These are phyloP conservation scores for Colletotrichum sp. DNA, from an alignment of 2,329 filamentous ascomycete genomes.

Conservation along the genomic window DNA sequence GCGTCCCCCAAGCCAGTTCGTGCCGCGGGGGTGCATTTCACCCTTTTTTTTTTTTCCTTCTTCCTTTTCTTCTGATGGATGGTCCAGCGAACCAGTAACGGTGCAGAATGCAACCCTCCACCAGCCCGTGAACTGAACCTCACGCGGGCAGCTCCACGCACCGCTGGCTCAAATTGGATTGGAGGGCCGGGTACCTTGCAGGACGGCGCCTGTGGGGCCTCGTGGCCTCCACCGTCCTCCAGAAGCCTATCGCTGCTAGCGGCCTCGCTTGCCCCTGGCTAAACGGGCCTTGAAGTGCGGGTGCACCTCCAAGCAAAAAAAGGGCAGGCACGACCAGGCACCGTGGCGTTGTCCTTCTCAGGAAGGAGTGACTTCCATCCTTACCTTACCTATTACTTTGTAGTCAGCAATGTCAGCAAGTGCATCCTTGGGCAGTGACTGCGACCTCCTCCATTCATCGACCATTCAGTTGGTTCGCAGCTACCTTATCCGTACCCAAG, in stretches of 20 bases:
- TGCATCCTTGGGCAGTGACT: background rate
- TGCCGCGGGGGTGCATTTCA: background rate
- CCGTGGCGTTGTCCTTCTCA: background rate
- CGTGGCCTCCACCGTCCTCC: conserved; percentile 7
- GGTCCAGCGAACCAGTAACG: background rate
- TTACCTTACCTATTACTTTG: background rate
- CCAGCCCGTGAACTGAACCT: background rate
- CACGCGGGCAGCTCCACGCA: background rate
- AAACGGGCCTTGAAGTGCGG: background rate
- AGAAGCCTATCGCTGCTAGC: conserved; percentile 18
- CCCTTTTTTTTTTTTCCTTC: background rate
- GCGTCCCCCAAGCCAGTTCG: conserved; percentile 7
- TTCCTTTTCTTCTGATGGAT: background rate
- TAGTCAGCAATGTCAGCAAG: background rate
- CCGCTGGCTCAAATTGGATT: background rate
- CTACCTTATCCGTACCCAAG: background rate
- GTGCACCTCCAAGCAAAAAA: background rate
- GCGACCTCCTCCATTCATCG: background rate
- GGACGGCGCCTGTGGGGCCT: conserved; percentile 1
- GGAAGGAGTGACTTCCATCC: background rate
- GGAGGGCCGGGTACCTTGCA: conserved; percentile 22
- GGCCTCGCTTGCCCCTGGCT: conserved; percentile 6
- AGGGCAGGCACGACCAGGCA: background rate
- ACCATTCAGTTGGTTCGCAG: background rate
- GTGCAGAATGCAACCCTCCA: background rate